These are phyloP conservation scores for Hirschfeldia incana DNA, from an alignment of 345 rosid species.

Conservation along the genomic window DNA sequence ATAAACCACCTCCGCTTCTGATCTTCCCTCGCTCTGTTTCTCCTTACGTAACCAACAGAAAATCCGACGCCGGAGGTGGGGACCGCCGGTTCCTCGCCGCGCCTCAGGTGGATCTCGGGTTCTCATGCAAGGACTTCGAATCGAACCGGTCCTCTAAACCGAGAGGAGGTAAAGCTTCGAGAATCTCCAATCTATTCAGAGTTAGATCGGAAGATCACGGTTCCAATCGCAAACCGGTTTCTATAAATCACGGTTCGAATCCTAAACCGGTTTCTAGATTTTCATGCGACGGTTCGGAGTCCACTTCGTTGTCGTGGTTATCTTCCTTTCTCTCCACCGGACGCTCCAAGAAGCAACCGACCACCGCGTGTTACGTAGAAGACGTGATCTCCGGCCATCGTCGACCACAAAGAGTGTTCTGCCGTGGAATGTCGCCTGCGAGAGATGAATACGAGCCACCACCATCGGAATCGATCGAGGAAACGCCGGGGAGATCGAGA, in stretches of 20 bases:
- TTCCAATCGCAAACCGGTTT: constrained; percentile 41
- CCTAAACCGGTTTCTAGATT: constrained; percentile 5
- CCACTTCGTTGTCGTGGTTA: constrained; percentile 53
- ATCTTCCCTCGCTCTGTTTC: constrained; percentile 62
- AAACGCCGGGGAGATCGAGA: constrained; percentile 49
- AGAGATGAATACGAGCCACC: constrained; percentile 45
- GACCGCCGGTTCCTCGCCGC: background rate
- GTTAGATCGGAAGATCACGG: constrained; percentile 53
- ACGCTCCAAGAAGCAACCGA: constrained; percentile 45
- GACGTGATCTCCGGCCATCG: constrained; percentile 31
- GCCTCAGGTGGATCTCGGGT: constrained; percentile 41
- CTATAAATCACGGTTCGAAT: constrained; percentile 43
- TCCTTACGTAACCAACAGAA: background rate
- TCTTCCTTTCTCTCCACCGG: constrained; percentile 48
- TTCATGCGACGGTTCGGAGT: background rate
- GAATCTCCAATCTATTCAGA: constrained; percentile 56
- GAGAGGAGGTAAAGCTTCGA: constrained; percentile 42
- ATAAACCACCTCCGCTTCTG: constrained; percentile 41
- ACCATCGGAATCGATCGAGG: constrained; percentile 47
- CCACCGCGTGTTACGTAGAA: constrained; percentile 24
- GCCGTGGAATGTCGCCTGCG: constrained; percentile 93
- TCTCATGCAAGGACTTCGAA: constrained; percentile 38
- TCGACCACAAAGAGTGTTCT: constrained; percentile 37
- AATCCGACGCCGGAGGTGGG: constrained; percentile 43
- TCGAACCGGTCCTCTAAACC: constrained; percentile 25